phyloP scores from a whole-genome alignment of 202 grass and related monocot genomes.

The Schoenoplectus triqueter region DNA sequence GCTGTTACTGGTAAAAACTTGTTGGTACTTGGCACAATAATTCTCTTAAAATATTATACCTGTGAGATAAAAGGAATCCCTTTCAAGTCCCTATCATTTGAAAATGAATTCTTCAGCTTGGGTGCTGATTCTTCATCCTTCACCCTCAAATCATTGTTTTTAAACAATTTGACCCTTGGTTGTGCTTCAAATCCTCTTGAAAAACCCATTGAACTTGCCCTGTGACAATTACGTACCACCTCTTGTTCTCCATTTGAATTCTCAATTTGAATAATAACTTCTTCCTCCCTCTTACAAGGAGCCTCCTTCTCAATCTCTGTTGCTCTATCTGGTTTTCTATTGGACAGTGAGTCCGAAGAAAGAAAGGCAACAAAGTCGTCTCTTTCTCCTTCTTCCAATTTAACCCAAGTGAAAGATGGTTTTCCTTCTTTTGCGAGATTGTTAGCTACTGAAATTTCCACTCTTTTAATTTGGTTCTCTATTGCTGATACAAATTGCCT shows the following conservation, averaged over 20 bases:
- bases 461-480: conserved; percentile 54
- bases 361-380: conserved; percentile 77
- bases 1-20: neutral
- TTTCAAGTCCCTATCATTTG: conserved; percentile 61
- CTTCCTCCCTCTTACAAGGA: conserved; percentile 46
- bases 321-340: conserved; percentile 43
- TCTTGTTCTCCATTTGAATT: conserved; percentile 45
- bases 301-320: conserved; percentile 44
- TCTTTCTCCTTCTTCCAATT: conserved; percentile 72
- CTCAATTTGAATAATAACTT: conserved; percentile 41
- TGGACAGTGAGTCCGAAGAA: conserved; percentile 51
- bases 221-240: conserved; percentile 25
- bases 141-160: conserved; percentile 66
- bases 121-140: conserved; percentile 61
- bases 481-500: conserved; percentile 78
- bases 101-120: conserved; percentile 45
- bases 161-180: conserved; percentile 64
- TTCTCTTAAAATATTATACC: conserved; percentile 31
- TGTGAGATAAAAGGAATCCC: conserved; percentile 48
- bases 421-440: conserved; percentile 50
- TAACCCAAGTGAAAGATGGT: conserved; percentile 63
- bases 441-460: conserved; percentile 57
- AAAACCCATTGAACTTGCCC: conserved; percentile 40
- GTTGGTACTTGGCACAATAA: too few species aligned
- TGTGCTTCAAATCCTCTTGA: conserved; percentile 51